Evolutionary conservation across 805 yeast genomes (phyloP).

Genomic region (Yueomyces sinensis): DNA sequence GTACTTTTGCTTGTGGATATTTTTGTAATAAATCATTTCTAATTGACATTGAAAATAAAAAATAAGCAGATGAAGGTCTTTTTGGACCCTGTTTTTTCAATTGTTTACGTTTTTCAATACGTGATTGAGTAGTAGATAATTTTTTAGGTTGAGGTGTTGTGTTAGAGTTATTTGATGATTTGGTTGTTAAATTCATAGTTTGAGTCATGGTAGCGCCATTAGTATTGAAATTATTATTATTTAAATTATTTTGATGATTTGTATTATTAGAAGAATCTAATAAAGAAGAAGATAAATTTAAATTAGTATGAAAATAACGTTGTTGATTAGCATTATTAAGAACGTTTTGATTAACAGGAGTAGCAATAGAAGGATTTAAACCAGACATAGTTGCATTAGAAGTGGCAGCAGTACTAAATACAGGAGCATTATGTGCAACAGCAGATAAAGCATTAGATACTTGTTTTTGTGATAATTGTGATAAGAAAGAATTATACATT

Average conservation of each 20-base stretch:
- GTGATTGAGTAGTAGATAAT: conserved; percentile 24
- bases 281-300: conserved; percentile 11
- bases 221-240: not conserved
- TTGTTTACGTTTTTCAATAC: conserved; percentile 24
- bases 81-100: conserved; percentile 26
- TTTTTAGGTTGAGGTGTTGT: conserved; percentile 15
- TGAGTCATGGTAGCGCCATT: conserved; percentile 9
- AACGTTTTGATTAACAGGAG: not conserved
- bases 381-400: conserved; percentile 2
- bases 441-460: conserved; percentile 4
- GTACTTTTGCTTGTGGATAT: conserved; percentile 25
- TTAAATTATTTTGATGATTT: not conserved
- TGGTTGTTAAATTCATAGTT: conserved; percentile 8
- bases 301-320: conserved; percentile 16
- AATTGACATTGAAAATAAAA: conserved; percentile 23
- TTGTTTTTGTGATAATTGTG: conserved; percentile 22
- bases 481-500: conserved; percentile 23
- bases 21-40: conserved; percentile 20
- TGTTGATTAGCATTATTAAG: conserved; percentile 16
- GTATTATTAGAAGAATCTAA: conserved; percentile 5
- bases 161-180: not conserved
- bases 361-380: not conserved
- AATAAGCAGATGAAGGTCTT: conserved; percentile 27
- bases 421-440: conserved; percentile 10
- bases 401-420: conserved; percentile 11